A percentile compares a stretch with the other conserved stretches of the same genome.
Conservation (phyloP, 768 basidiomycete genomes). For the Lentinula raphanica region DNA sequence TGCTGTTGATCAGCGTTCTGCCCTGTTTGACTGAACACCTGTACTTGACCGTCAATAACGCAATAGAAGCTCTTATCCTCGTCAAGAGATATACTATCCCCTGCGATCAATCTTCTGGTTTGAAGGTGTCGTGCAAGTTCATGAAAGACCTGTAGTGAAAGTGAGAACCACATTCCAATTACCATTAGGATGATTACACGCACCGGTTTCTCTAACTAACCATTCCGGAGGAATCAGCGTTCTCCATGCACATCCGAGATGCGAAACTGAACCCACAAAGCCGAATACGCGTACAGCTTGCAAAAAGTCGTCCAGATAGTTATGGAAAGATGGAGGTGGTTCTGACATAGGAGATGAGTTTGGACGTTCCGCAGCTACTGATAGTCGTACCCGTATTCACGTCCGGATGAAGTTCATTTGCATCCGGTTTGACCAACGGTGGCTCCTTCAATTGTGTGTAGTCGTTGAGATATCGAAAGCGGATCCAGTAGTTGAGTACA, state of each 20-base stretch:
- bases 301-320: conserved; percentile 95
- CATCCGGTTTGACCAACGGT: conserved; percentile 76
- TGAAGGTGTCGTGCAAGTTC: conserved; percentile 95
- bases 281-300: conserved; percentile 97
- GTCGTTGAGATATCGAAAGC: conserved; percentile 72
- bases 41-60: conserved; percentile 95
- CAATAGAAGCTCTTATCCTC: conserved; percentile 96
- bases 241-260: neutral
- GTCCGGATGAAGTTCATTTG: conserved; percentile 86
- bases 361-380: neutral
- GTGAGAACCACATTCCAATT: neutral
- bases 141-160: conserved; percentile 77
- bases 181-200: conserved; percentile 19
- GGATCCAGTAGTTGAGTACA: conserved; percentile 78
- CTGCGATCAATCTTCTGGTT: conserved; percentile 91
- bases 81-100: conserved; percentile 88
- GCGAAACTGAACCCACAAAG: conserved; percentile 51
- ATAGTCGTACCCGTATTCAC: conserved; percentile 56
- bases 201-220: conserved; percentile 84
- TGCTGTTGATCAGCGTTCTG: conserved; percentile 42
- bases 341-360: conserved; percentile 29
- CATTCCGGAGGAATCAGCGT: neutral
- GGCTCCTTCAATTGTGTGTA: conserved; percentile 76
- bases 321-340: conserved; percentile 77
- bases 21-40: conserved; percentile 79